Evolutionary conservation across 2,329 filamentous ascomycete genomes (phyloP), one percentile per base, ranked within the genome.

Genomic region (Atkinsonella texensis): DNA sequence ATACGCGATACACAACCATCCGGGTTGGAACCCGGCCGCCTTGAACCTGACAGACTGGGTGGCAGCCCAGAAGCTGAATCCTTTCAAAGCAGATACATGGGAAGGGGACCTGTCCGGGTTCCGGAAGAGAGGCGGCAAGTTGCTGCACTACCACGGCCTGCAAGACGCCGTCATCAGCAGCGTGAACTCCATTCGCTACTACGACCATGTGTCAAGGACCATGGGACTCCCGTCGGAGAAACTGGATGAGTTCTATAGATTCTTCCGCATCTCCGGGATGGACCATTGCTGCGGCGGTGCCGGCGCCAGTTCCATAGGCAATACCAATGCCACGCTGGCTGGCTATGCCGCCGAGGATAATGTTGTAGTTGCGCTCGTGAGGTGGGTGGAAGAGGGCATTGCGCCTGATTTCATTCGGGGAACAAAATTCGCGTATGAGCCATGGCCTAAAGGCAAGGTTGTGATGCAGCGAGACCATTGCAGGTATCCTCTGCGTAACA

Each of bases 181-280:
- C 45, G 55, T 56, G 23, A 62, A 59, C 18, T 59, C 62, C 0
- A 56, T 56, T 13, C 56, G 57, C 0, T 61, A 61, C 46, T 63
- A 58, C 46, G 47, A 61, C 5, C 55, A 50, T 3, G 56, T 63
- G 28, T 51, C 55, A 2, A 57, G 62, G 13, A 47, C 74, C 18
- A 74, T 72, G 2, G 15, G n/a, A 20, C 23, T 43, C 10, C 11
- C 43, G 10, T 8, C 43, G 6, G 11, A 42, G 13, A 8, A 44
- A 7, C 48, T 54, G 28, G 41, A 46, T 9, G 69, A 74, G 10
- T 75, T 75, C 60, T 82, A 76, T 61, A 62, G 67, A 0, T 72
- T 74, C 57, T 80, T 80, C 58, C 65, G 64, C 18, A 68, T 80
- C n/a, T 75, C 75, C 0, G 77, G 77, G 0, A 75, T 79, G 72